A percentile compares a stretch with the other conserved stretches of the same genome.
phyloP scores from a whole-genome alignment of 1,284 basidiomycete genomes.

The Leucoagaricus sp. region DNA sequence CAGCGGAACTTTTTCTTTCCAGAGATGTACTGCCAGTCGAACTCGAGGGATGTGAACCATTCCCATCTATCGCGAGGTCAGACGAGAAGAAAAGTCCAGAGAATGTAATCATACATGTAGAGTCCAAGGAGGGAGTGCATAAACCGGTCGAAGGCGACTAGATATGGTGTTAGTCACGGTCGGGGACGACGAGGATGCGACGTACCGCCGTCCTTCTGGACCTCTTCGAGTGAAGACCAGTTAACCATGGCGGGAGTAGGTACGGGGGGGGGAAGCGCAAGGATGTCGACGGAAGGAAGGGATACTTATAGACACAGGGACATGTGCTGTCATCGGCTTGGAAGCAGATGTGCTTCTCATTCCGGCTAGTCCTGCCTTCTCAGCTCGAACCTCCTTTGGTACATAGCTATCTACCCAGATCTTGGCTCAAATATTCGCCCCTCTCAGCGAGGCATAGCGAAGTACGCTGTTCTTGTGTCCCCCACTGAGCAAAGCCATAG shows the following conservation, averaged over 20 bases:
- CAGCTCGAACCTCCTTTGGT: constrained; percentile 7
- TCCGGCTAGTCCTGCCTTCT: background rate
- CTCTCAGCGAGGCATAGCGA: background rate
- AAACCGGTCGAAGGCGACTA: constrained; percentile 63
- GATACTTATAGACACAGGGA: constrained; percentile 23
- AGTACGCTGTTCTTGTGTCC: background rate
- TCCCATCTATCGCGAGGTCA: constrained; percentile 50
- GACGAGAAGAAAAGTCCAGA: constrained; percentile 12
- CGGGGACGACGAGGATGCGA: constrained; percentile 6
- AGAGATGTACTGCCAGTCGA: constrained; percentile 67
- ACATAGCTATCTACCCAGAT: constrained; percentile 1
- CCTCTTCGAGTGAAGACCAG: constrained; percentile 56
- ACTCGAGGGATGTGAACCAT: constrained; percentile 62
- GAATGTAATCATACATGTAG: constrained; percentile 52
- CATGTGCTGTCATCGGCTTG: constrained; percentile 1
- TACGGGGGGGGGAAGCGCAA: constrained; percentile 19
- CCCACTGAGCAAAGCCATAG: background rate
- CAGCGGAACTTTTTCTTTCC: constrained; percentile 62
- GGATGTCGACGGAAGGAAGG: constrained; percentile 17
- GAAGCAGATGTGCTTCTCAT: constrained; percentile 3
- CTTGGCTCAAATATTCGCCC: background rate
- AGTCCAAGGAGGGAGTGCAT: constrained; percentile 69
- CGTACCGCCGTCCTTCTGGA: constrained; percentile 53
- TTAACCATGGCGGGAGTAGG: constrained; percentile 46
- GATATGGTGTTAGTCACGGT: constrained; percentile 6